phyloP scores from a whole-genome alignment of 2,329 filamentous ascomycete species.

The Rhynchosporium graminicola region DNA sequence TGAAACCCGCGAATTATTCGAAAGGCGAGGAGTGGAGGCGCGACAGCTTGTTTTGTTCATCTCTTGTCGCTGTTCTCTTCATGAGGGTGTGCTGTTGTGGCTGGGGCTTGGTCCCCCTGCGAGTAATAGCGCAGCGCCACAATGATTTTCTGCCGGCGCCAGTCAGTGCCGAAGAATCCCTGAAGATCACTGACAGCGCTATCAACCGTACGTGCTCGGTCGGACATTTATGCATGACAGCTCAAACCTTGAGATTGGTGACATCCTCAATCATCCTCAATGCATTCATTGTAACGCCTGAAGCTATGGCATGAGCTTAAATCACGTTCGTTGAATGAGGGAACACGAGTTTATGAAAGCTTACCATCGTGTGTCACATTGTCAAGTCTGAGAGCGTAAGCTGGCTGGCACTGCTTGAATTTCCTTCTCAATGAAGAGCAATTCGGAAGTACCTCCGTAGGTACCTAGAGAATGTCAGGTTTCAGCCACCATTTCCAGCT shows the following conservation, averaged over 20 bases:
- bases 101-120: slow-evolving; percentile 1
- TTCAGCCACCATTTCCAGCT: too few species aligned
- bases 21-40: neutral
- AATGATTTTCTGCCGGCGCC: slow-evolving; percentile 13
- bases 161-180: slow-evolving; percentile 12
- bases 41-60: slow-evolving; percentile 11
- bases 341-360: neutral
- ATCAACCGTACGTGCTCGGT: neutral
- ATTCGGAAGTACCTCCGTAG: neutral
- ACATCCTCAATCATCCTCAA: neutral
- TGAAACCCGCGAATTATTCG: neutral
- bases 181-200: slow-evolving; percentile 9
- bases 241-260: neutral
- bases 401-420: too few species aligned
- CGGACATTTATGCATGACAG: slow-evolving; percentile 10
- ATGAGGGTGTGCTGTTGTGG: neutral
- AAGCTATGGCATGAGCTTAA: neutral
- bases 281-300: neutral
- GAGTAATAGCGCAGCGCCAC: neutral
- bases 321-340: neutral
- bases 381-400: neutral
- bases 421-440: neutral
- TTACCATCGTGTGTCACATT: neutral
- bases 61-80: neutral
- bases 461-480: neutral